Evolutionary conservation across 495 filamentous ascomycete genomes (phyloP).

Genomic region (Neurospora sp.): DNA sequence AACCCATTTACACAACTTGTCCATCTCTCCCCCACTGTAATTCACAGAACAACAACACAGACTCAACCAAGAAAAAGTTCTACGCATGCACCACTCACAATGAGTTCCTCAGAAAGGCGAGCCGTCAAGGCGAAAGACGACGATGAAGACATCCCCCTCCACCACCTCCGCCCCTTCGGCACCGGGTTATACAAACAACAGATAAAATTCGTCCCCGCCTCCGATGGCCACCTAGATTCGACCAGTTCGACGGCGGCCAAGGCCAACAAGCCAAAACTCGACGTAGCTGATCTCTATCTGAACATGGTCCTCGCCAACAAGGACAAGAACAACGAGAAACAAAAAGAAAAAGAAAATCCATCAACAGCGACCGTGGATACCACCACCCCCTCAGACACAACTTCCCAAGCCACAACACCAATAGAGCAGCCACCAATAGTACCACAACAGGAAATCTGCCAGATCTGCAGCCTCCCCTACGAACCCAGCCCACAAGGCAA

Average conservation of each 20-base stretch:
- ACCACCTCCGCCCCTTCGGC: slow-evolving; percentile 69
- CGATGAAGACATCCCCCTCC: slow-evolving; percentile 51
- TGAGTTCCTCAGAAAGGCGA: neutral
- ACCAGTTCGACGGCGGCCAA: slow-evolving; percentile 10
- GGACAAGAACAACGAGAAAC: neutral
- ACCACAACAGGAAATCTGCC: slow-evolving; percentile 12
- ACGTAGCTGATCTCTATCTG: slow-evolving; percentile 57
- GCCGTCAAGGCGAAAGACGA: slow-evolving; percentile 6
- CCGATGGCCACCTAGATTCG: slow-evolving; percentile 36
- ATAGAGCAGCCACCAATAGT: neutral
- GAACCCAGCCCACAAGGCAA: slow-evolving; percentile 9
- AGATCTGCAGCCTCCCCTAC: slow-evolving; percentile 29
- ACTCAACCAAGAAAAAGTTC: neutral
- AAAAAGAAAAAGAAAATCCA: neutral
- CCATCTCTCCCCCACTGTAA: neutral
- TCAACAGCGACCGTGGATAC: neutral
- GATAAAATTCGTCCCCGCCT: slow-evolving; percentile 72
- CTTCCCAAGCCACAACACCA: neutral
- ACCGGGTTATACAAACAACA: slow-evolving; percentile 65
- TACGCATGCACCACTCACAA: neutral
- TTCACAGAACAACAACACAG: neutral
- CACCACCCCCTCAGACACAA: neutral
- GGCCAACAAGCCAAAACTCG: slow-evolving; percentile 19
- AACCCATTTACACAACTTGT: neutral
- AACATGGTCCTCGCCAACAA: slow-evolving; percentile 53